phyloP scores from a whole-genome alignment of 352 stramenopile species.

The Thalassiosira mediterranea region DNA sequence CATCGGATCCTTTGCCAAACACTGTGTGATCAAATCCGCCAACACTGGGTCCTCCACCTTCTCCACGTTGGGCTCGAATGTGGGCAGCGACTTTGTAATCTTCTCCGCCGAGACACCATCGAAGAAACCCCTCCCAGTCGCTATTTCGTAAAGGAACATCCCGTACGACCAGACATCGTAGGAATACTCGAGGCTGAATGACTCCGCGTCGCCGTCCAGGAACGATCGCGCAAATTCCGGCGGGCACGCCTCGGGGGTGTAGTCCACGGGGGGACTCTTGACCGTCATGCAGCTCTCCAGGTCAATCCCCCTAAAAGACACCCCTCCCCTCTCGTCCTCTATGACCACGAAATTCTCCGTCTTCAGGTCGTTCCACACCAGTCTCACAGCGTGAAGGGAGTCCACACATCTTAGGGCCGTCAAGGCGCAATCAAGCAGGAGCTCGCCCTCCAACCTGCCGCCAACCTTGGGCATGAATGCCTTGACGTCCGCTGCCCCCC shows the following conservation, averaged over 20 bases:
- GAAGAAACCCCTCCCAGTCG: conserved; percentile 75
- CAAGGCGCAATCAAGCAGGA: conserved; percentile 67
- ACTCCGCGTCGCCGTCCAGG: conserved; percentile 69
- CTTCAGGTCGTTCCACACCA: conserved; percentile 86
- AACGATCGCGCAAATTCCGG: conserved; percentile 82
- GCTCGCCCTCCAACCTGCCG: conserved; percentile 60
- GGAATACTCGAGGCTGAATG: conserved; percentile 72
- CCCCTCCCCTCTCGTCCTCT: conserved; percentile 46
- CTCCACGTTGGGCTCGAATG: conserved; percentile 51
- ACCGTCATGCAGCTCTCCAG: conserved; percentile 79
- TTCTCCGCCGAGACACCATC: conserved; percentile 64
- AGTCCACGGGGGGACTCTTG: conserved; percentile 76
- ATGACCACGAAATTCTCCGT: conserved; percentile 84
- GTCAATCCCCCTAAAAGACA: conserved; percentile 80
- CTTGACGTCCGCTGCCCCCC: conserved; percentile 71
- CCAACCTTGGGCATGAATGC: conserved; percentile 70
- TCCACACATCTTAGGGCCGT: conserved; percentile 75
- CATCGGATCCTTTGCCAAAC: conserved; percentile 60
- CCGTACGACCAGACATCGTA: conserved; percentile 84
- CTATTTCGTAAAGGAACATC: conserved; percentile 84
- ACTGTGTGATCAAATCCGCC: conserved; percentile 73
- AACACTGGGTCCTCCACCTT: conserved; percentile 65
- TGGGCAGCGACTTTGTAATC: conserved; percentile 74
- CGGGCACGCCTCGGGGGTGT: conserved; percentile 81
- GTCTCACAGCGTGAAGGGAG: conserved; percentile 63